A percentile compares a stretch with the other conserved stretches of the same genome.
phyloP scores from a whole-genome alignment of 1,284 basidiomycete species.

The Megacollybia platyphylla region DNA sequence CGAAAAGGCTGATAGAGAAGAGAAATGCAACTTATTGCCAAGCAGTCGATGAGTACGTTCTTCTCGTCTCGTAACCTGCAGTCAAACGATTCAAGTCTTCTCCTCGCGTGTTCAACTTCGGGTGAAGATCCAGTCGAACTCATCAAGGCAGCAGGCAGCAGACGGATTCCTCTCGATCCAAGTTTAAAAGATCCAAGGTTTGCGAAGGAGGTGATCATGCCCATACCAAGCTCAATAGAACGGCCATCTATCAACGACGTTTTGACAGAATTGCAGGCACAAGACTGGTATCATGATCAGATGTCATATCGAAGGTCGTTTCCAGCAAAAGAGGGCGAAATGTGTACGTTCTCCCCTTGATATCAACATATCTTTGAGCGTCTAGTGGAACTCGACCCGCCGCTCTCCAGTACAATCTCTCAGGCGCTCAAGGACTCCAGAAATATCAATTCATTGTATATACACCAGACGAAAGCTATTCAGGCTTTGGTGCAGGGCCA shows the following conservation, averaged over 20 bases:
- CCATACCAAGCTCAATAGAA: conserved; percentile 33
- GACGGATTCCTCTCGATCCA: conserved; percentile 61
- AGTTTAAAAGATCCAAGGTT: conserved; percentile 6
- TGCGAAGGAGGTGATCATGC: conserved; percentile 8
- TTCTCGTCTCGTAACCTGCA: not conserved
- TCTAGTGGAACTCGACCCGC: conserved; percentile 37
- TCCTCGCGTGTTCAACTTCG: conserved; percentile 43
- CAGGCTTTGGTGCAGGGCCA: conserved; percentile 47
- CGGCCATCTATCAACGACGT: conserved; percentile 48
- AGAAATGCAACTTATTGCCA: conserved; percentile 54
- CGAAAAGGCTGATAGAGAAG: conserved; percentile 63
- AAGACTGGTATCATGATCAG: conserved; percentile 59
- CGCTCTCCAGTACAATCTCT: conserved; percentile 45
- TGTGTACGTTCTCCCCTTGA: conserved; percentile 24
- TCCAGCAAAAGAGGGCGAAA: conserved; percentile 34
- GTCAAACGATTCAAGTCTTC: conserved; percentile 22
- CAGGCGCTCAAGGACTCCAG: conserved; percentile 52
- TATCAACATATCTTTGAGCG: not conserved
- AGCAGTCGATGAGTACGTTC: conserved; percentile 61
- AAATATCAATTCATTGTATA: conserved; percentile 59
- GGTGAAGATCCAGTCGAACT: conserved; percentile 50
- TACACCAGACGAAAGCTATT: conserved; percentile 73
- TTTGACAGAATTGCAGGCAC: conserved; percentile 41
- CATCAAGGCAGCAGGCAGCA: conserved; percentile 51
- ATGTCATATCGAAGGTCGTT: conserved; percentile 46